Evolutionary conservation across 2,329 filamentous ascomycete species (phyloP), one percentile per base, ranked within the genome.

Genomic region (Phaeosphaeria sp.): DNA sequence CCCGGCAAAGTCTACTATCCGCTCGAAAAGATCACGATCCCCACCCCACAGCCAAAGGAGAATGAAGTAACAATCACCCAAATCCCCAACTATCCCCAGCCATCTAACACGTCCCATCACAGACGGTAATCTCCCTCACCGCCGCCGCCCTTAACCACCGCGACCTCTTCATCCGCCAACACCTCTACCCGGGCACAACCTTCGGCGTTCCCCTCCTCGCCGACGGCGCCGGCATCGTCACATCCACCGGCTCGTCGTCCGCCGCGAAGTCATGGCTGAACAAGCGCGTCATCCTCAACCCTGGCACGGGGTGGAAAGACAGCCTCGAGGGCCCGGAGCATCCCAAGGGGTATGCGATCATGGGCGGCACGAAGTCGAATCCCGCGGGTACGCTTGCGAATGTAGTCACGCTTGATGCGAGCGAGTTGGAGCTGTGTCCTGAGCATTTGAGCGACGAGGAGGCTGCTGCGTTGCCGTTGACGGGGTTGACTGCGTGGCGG

Each of bases 121-220:
- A 97, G 75, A 82, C 97, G 64, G 82, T 96, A 6, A 81, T 98
- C 61, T 87, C 87, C 70, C 82, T 98, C 72, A 85, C 86, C 36
- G 91, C 93, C 51, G 91, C 89, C 1, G 90, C 94, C 15, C 87
- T 98, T 50, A 98, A 98, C 82, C 95, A 98, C 81, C 91, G 93
- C 69, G 95, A 98, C 77, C 87, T 96, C 67, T 98, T 97, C 81
- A 91, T 96, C 78, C 91, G 94, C 53, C 93, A 95, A 77, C 90
- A 93, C 73, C 87, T 96, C 42, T 98, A 98, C 81, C 94, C 94
- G 0, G 90, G 87, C 67, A 90, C 92, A 52, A 89, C 90, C 13
- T 96, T 96, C 77, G 84, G 86, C 58, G 83, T 88, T 6, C 92
- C 94, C 1, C 81, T 98, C 43, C 85, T 96, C 24, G 88, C 93